Evolutionary conservation across 192 early-diverging fungal genomes (phyloP).

Genomic region (Podila horticola): DNA sequence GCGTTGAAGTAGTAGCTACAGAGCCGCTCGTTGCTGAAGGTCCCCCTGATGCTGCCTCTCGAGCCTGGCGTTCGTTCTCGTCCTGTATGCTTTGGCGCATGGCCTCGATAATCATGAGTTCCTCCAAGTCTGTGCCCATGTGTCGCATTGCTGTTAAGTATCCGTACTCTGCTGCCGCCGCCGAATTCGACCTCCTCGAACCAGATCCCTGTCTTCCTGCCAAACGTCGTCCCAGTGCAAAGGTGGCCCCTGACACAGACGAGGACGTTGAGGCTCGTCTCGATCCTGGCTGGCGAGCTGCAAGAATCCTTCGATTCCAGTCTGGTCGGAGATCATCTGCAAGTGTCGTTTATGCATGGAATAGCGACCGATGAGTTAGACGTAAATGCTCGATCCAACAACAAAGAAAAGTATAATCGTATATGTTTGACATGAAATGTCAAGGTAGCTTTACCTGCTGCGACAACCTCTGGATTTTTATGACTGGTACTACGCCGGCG

Average conservation of each 20-base stretch:
- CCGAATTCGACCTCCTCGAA: conserved; percentile 42
- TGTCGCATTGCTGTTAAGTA: conserved; percentile 75
- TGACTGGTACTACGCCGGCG: conserved; percentile 63
- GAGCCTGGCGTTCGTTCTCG: conserved; percentile 59
- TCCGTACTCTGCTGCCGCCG: conserved; percentile 57
- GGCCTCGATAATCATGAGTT: conserved; percentile 93
- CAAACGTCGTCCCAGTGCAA: conserved; percentile 37
- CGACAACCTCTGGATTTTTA: conserved; percentile 71
- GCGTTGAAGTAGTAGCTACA: conserved; percentile 2
- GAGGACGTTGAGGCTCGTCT: conserved; percentile 50
- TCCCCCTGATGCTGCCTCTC: conserved; percentile 42
- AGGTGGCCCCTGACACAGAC: conserved; percentile 34
- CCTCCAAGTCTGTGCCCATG: conserved; percentile 88
- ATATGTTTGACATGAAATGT: not conserved
- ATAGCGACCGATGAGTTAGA: not conserved
- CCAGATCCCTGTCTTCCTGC: conserved; percentile 30
- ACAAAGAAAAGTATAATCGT: not conserved
- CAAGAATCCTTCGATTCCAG: conserved; percentile 60
- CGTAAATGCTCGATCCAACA: not conserved
- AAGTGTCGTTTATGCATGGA: too few relatives aligned
- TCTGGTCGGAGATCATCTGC: conserved; percentile 79
- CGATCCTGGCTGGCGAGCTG: conserved; percentile 54
- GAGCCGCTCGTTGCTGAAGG: too few relatives aligned
- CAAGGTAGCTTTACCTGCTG: conserved; percentile 59
- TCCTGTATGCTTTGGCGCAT: conserved; percentile 81